Evolutionary conservation across 1,139 yeast species (phyloP), one percentile per base, ranked within the genome.

Genomic region (Martiniozyma asiatica): DNA sequence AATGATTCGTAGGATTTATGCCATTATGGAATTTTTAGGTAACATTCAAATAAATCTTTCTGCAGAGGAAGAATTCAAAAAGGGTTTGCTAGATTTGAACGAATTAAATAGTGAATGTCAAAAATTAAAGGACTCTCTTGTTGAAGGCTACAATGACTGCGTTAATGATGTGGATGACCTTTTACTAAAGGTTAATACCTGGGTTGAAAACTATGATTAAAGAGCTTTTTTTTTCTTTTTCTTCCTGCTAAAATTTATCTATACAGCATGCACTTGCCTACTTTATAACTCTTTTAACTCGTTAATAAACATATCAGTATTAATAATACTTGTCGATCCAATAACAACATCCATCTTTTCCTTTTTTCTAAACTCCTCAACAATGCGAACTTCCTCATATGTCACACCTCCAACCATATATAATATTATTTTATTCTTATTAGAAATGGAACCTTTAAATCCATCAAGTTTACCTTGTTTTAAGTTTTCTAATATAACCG

Each of bases 391-490:
- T 51, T 89, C 99, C 51, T 87, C 97, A 48, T 73, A 85, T 0
- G 97, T 89, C 3, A 71, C 78, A 4, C 98, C 98, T 8, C 97
- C 97, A 31, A 84, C 73, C 35, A 87, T 61, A 50, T 80, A 89
- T 2, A 89, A 67, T 10, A 89, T 65, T 6, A 10, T 14, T 1
- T 45, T 37, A 66, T 29, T 63, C 52, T 35, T 59, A 62, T 40
- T 48, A 19, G 31, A 29, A n/a, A n/a, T n/a, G 14, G 5, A 12
- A 9, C n/a, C 7, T 11, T 15, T n/a, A 1, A 26, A 24, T 6
- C 32, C 34, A 5, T 61, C 51, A 15, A 76, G 54, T 42, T 63
- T 63, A 27, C 73, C 73, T 39, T 65, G 62, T 14, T 68, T 59
- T 17, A 73, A 48, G 30, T 62, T 62, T 15, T 63, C 58, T 29